phyloP scores from a whole-genome alignment of 768 basidiomycete genomes.

The Mycena chlorophos region DNA sequence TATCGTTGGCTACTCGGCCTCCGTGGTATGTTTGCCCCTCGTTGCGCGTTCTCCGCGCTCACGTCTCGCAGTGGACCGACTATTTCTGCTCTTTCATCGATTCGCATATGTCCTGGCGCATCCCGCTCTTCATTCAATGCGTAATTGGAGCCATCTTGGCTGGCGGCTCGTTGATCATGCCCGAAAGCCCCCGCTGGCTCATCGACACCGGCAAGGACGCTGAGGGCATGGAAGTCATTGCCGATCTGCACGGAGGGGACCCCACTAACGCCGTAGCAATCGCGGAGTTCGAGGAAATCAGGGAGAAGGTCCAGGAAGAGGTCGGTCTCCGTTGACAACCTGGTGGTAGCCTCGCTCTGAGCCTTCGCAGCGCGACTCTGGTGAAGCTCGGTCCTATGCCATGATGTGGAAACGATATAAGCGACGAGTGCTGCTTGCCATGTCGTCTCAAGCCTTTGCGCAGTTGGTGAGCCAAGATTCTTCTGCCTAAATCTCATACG shows the following conservation, averaged over 20 bases:
- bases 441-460: slow-evolving; percentile 95
- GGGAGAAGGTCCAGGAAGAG: slow-evolving; percentile 72
- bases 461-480: slow-evolving; percentile 78
- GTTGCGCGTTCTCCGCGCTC: neutral
- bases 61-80: slow-evolving; percentile 73
- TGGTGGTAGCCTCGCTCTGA: too few relatives aligned
- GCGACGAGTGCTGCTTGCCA: slow-evolving; percentile 85
- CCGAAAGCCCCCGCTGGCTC: slow-evolving; percentile 93
- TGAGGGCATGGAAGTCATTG: slow-evolving; percentile 83
- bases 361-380: slow-evolving; percentile 81
- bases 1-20: slow-evolving; percentile 85
- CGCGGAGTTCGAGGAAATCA: slow-evolving; percentile 90
- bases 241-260: slow-evolving; percentile 85
- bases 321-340: slow-evolving; percentile 42
- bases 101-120: slow-evolving; percentile 86
- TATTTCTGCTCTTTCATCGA: slow-evolving; percentile 91
- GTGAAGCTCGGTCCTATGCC: slow-evolving; percentile 72
- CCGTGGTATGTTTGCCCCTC: slow-evolving; percentile 63
- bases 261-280: slow-evolving; percentile 63
- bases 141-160: slow-evolving; percentile 82
- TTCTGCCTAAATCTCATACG: neutral
- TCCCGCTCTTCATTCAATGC: slow-evolving; percentile 87
- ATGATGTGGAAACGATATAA: slow-evolving; percentile 88
- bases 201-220: slow-evolving; percentile 84
- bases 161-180: slow-evolving; percentile 76